Conservation (phyloP, 2,329 filamentous ascomycete genomes). For the Epicoccum sorghinum region DNA sequence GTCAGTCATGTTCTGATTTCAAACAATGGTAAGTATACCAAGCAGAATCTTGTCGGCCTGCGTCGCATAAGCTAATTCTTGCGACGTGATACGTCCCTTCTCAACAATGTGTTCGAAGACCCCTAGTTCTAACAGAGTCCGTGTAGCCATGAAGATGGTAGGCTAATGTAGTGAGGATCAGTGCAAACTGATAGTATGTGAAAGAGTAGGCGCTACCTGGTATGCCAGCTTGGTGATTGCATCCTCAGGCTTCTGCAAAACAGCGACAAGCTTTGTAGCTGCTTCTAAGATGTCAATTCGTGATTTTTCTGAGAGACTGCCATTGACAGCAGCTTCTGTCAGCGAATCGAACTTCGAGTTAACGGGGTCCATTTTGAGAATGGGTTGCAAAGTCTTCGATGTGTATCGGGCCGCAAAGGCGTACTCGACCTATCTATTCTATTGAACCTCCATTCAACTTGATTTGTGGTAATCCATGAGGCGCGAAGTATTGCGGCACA, state of each 20-base stretch:
- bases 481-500: neutral
- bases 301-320: neutral
- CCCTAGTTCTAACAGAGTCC: neutral
- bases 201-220: neutral
- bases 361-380: neutral
- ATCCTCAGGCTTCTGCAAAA: conserved; percentile 8
- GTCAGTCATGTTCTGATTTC: neutral
- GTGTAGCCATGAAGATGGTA: conserved; percentile 9
- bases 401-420: neutral
- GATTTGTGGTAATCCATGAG: neutral
- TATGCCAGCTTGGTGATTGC: conserved; percentile 4
- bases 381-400: neutral
- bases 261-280: conserved; percentile 2
- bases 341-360: neutral
- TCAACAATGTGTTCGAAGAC: conserved; percentile 9
- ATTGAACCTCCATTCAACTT: neutral
- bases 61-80: conserved; percentile 3
- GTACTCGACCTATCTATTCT: neutral
- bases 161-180: neutral
- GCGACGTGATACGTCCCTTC: neutral
- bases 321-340: neutral
- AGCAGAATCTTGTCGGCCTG: conserved; percentile 7
- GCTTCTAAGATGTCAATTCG: conserved; percentile 1
- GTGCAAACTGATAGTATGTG: neutral
- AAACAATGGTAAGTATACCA: neutral